A percentile compares a stretch with the other conserved stretches of the same genome.
Evolutionary conservation across 2,329 filamentous ascomycete genomes (phyloP).

Genomic region (Lomentospora prolificans): DNA sequence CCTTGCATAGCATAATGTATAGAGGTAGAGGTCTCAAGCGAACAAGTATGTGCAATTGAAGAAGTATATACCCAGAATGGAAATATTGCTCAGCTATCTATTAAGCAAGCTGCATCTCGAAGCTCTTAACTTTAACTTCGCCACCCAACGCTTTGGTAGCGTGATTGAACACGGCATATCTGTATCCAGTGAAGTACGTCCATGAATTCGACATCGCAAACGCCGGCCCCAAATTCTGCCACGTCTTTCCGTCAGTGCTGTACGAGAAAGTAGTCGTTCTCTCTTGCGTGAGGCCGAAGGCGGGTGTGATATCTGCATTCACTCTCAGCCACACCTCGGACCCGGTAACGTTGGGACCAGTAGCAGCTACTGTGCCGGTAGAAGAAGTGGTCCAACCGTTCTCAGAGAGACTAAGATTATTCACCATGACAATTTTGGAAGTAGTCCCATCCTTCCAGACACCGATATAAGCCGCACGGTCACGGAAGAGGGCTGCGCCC

Average conservation of each 20-base stretch:
- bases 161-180: slow-evolving; percentile 39
- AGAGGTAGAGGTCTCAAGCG: too few relatives aligned
- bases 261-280: slow-evolving; percentile 21
- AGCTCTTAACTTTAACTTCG: slow-evolving; percentile 11
- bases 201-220: slow-evolving; percentile 28
- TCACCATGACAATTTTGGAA: slow-evolving; percentile 20
- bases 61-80: neutral
- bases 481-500: slow-evolving; percentile 41
- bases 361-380: slow-evolving; percentile 19
- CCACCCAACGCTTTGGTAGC: slow-evolving; percentile 26
- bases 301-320: slow-evolving; percentile 15
- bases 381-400: slow-evolving; percentile 20
- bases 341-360: neutral
- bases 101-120: slow-evolving; percentile 4
- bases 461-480: slow-evolving; percentile 42
- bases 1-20: too few relatives aligned
- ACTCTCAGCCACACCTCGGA: slow-evolving; percentile 16
- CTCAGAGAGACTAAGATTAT: slow-evolving; percentile 19
- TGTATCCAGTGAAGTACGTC: slow-evolving; percentile 37
- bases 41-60: too few relatives aligned
- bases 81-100: neutral
- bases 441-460: slow-evolving; percentile 26
- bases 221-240: slow-evolving; percentile 23
- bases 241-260: slow-evolving; percentile 31
- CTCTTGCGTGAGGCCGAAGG: slow-evolving; percentile 6